Percentiles rank a stretch among this genome's conserved stretches.
Evolutionary conservation across 805 yeast genomes (phyloP).

Genomic region (Pichia cabralensis): DNA sequence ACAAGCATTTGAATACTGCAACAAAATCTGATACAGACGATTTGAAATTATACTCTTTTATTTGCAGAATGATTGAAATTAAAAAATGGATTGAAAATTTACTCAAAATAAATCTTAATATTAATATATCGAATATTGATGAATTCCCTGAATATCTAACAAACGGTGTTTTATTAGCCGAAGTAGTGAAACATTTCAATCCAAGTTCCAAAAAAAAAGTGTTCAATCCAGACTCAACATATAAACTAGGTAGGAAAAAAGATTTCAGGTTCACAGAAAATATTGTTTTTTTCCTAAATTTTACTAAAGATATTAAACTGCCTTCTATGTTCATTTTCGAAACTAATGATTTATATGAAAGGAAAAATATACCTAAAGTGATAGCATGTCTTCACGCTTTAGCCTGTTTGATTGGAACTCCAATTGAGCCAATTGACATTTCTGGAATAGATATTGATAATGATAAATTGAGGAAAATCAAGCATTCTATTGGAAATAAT

Average conservation of each 20-base stretch:
- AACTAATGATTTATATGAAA: slow-evolving; percentile 85
- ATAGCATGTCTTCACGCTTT: slow-evolving; percentile 88
- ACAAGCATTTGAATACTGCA: slow-evolving; percentile 3
- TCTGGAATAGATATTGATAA: slow-evolving; percentile 32
- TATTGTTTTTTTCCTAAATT: slow-evolving; percentile 69
- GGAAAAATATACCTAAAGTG: slow-evolving; percentile 86
- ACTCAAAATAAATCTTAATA: slow-evolving; percentile 17
- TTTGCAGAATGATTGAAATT: slow-evolving; percentile 43
- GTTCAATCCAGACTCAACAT: slow-evolving; percentile 13
- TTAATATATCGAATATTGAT: slow-evolving; percentile 30
- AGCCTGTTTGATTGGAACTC: slow-evolving; percentile 56
- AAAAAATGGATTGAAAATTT: slow-evolving; percentile 38
- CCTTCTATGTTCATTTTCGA: slow-evolving; percentile 89
- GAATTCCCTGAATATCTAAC: slow-evolving; percentile 54
- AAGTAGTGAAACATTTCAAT: slow-evolving; percentile 59
- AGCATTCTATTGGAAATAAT: slow-evolving; percentile 42
- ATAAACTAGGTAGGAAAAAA: slow-evolving; percentile 31
- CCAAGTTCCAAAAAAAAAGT: slow-evolving; percentile 40
- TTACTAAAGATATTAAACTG: slow-evolving; percentile 58
- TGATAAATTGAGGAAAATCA: slow-evolving; percentile 60
- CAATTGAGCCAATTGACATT: slow-evolving; percentile 45
- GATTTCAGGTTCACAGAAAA: slow-evolving; percentile 91
- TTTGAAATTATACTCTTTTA: slow-evolving; percentile 32
- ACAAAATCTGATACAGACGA: slow-evolving; percentile 18
- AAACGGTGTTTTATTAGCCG: slow-evolving; percentile 81